Base-by-base conservation (phyloP, 2,329 filamentous ascomycete species). In the Nannizzia gypsea region DNA sequence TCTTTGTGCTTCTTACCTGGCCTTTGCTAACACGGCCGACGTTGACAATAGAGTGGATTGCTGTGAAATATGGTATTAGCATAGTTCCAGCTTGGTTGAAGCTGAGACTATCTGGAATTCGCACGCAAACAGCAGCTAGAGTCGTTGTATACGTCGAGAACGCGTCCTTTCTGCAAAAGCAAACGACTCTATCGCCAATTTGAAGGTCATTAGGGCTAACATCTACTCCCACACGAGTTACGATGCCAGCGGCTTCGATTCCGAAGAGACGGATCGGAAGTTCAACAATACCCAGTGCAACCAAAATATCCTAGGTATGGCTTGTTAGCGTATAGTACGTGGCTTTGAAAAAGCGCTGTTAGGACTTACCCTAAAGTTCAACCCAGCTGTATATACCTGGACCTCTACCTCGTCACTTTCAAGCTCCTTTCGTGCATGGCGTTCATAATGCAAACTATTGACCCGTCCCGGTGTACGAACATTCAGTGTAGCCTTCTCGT, bases 1-100 rank as follows among this genome's bases (percentile, higher is more conserved):
- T 31, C 28, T 31, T 31, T 9, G 28, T 31, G 28, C 28, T 31
- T 44, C 40, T 3, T 17, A 44, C 40, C 40, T 44, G 50, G 3
- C 61, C 61, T 31, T 66, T 56, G n/a, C 31, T 55, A 48, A 66
- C 6, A 26, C 59, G 5, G 52, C 40, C 66, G 17, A 64, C 54
- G 13, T 66, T 56, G 9, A 60, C n/a, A 3, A 67, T 50, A 28
- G 60, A 50, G 42, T 65, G 59, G 24, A 56, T 63, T 13, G 62
- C 63, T 13, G 65, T 67, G 22, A 57, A 56, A 50, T 59, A 66
- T 24, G 61, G 58, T 9, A 61, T 20, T 15, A 54, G 59, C 20
- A 63, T 31, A n/a, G 62, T 59, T 24, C 63, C 64, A 11, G 64
- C 65, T 4, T 60, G 59, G 17, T 64, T 63, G 55, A 67, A 64